Conservation (phyloP, 192 early-diverging fungal genomes). For the Backusella parvicylindrica region DNA sequence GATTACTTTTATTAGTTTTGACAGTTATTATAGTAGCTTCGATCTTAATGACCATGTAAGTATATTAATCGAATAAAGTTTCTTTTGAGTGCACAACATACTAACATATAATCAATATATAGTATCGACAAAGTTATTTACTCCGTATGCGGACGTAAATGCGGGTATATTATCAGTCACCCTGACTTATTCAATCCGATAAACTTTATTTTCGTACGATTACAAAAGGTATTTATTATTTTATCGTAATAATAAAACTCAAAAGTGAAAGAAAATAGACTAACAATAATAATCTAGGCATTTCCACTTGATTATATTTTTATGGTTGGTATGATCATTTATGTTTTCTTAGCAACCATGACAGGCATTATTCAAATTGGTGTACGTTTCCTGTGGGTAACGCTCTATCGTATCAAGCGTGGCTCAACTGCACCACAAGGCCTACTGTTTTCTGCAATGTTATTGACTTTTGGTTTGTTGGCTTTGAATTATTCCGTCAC, state of each 20-base stretch:
- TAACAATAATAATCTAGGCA: slow-evolving; percentile 21
- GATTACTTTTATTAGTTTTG: slow-evolving; percentile 14
- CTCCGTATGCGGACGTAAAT: slow-evolving; percentile 47
- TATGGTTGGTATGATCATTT: slow-evolving; percentile 43
- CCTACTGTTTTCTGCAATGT: slow-evolving; percentile 42
- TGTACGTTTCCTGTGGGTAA: slow-evolving; percentile 49
- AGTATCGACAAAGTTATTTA: slow-evolving; percentile 46
- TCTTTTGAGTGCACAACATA: not conserved
- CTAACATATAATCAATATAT: not conserved
- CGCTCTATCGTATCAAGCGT: slow-evolving; percentile 41
- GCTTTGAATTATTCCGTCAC: slow-evolving; percentile 49
- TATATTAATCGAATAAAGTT: not conserved
- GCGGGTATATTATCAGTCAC: slow-evolving; percentile 49
- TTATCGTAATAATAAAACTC: not conserved
- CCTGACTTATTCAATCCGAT: slow-evolving; percentile 50
- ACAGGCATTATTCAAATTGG: slow-evolving; percentile 50
- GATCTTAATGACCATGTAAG: slow-evolving; percentile 35
- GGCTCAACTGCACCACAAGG: slow-evolving; percentile 50
- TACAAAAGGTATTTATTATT: slow-evolving; percentile 44
- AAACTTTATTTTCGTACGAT: slow-evolving; percentile 44
- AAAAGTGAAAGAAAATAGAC: not conserved
- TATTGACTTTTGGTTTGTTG: slow-evolving; percentile 45
- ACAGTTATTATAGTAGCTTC: slow-evolving; percentile 25
- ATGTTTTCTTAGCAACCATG: slow-evolving; percentile 48
- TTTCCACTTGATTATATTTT: slow-evolving; percentile 52